Base-by-base conservation (phyloP, 306 rosid genomes). In the Astragalus glycyphyllos region DNA sequence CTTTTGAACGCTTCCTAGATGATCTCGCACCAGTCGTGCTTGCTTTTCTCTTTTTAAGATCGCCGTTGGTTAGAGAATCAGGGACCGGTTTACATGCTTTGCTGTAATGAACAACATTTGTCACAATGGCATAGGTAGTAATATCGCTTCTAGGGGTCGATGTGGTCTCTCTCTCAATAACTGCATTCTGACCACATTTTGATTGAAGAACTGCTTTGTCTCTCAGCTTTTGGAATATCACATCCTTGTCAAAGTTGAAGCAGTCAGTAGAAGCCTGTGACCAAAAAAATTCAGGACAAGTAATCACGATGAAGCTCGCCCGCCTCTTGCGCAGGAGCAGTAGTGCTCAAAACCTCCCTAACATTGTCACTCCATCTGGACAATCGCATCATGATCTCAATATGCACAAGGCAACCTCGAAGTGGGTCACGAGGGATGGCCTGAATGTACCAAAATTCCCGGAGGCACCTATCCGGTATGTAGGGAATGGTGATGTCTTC, bases 1-100 rank as follows among this genome's bases (percentile, higher is more conserved):
- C 65, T 67, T 82, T 87, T 4, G 97, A 84, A 57, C 96, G 86
- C 95, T 94, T 91, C 88, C 83, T 83, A 29, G 96, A 86, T 11
- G 88, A 82, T 65, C 69, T 77, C 23, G 77, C 29, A 44, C 95
- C 87, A 12, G 73, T 83, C 74, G 62, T 29, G 23, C 77, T 56
- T 2, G 66, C 78, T 71, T 72, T 79, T 41, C 74, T 77, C 69
- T 89, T 81, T 58, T 84, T 91, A 62, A 68, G 69, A 38, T 84
- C 80, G 9, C 95, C 88, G 8, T 89, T 87, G 71, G 82, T 58
- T 4, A 78, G 83, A 61, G 84, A 83, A 69, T 80, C 89, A 44
- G 85, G 61, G 56, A 60, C 38, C 58, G 77, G 38, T 70, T 79
- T 79, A 32, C 80, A 29, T 80, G 65, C 49, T 70, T 74, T 80